Evolutionary conservation across 2,329 filamentous ascomycete species (phyloP), one percentile per base, ranked within the genome.

Genomic region (Chaetomium strumarium): DNA sequence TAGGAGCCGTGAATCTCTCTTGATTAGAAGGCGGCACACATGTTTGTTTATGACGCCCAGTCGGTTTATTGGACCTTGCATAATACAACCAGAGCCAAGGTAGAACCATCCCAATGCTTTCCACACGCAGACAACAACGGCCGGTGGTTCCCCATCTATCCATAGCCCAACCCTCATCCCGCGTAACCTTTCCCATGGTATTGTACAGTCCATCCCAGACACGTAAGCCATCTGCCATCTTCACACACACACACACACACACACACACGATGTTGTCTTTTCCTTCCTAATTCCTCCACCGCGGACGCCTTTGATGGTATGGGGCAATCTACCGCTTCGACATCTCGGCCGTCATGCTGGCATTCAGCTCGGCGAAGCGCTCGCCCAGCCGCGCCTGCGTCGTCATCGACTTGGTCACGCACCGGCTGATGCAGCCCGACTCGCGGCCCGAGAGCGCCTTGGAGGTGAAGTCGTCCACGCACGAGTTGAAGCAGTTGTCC

Each of bases 401-500:
- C 71, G 95, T 93, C 79, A 97, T 85, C 73, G 89, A 89, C 78
- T 99, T 99, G 74, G 93, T 87, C 57, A 97, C 91, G 73, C 93
- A 99, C 65, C 90, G 88, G 75, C 89, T 85, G 66, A 97, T 84
- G 76, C 93, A 99, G 70, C 88, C 86, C 67, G 88, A 87, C 75
- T 99, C 93, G 69, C 89, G 86, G 62, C 84, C 81, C 58, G 88
- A 86, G 61, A 99, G 83, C 45, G 90, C 88, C 77, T 97, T 97
- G 75, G 90, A 95, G 67, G 91, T 95, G 81, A 99, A 99, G 79
- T 97, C 91, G 73, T 91, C 92, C 74, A 99, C 83, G 79, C 93
- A 99, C 73, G 93, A 86, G 70, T 89, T 85, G 80, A 99, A 99
- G 83, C 93, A 99, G 74, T 85, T 81, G 71, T 90, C 85, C 64